Percentiles rank a stretch among this genome's conserved stretches.
phyloP scores from a whole-genome alignment of 139 green algal species.

The Eudorina sp. region DNA sequence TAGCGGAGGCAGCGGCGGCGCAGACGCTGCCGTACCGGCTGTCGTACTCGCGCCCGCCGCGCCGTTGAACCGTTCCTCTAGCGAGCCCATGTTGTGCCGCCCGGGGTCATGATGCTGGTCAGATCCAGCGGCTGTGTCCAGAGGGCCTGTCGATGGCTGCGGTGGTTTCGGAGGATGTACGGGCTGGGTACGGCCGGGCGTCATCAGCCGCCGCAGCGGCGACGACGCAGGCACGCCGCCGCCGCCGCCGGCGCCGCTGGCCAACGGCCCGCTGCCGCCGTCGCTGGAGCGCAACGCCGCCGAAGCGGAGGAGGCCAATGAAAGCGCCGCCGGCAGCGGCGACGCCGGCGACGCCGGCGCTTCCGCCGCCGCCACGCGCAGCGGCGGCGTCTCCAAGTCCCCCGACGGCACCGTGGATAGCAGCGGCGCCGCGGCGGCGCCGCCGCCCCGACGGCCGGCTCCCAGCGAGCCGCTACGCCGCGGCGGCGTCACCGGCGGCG shows the following conservation, averaged over 20 bases:
- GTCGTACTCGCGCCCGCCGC: no score
- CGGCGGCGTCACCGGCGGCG: no score
- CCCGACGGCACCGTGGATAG: constrained; percentile 41
- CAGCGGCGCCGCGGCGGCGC: background rate
- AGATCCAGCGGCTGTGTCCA: no score
- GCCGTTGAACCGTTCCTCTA: no score
- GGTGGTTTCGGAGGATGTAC: no score
- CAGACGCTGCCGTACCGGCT: background rate
- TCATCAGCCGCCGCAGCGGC: no score
- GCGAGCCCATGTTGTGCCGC: no score
- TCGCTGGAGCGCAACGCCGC: background rate
- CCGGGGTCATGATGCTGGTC: no score
- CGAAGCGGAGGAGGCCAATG: background rate
- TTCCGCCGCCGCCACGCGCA: background rate
- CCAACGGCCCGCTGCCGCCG: background rate
- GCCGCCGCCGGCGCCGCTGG: background rate
- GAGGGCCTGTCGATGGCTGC: no score
- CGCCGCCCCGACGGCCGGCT: background rate
- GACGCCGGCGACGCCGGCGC: background rate
- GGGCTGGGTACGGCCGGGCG: no score
- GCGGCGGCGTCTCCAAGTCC: background rate
- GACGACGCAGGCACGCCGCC: no score
- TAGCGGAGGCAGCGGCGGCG: no score
- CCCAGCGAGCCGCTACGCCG: constrained; percentile 14
- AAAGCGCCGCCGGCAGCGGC: constrained; percentile 4